phyloP scores from a whole-genome alignment of 441 rosid species.

The Arabidopsis lyrata region DNA sequence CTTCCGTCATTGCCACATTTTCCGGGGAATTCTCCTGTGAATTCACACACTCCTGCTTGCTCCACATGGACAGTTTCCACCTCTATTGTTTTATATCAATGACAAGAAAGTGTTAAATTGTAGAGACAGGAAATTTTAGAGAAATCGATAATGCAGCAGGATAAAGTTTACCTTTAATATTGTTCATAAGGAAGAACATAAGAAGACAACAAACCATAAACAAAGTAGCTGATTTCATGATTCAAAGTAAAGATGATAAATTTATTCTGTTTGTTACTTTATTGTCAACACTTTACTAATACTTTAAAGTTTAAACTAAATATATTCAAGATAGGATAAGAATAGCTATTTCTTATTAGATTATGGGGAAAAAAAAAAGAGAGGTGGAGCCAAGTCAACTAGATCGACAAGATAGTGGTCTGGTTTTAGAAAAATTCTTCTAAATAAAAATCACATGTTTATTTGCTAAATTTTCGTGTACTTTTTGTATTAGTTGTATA shows the following conservation, averaged over 20 bases:
- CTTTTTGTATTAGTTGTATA: neutral
- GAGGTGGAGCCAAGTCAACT: constrained; percentile 21
- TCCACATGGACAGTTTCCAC: neutral
- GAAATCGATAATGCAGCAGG: neutral
- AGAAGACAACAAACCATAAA: constrained; percentile 10
- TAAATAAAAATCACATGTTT: neutral
- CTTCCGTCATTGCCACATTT: constrained; percentile 32
- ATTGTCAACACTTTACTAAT: neutral
- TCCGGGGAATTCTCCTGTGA: constrained; percentile 24
- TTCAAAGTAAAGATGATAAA: neutral
- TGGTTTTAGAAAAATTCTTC: neutral
- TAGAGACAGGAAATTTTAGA: neutral
- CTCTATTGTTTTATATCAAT: constrained; percentile 12
- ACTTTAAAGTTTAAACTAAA: neutral
- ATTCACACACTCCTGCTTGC: constrained; percentile 17
- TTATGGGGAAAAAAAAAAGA: neutral
- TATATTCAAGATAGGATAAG: constrained; percentile 28
- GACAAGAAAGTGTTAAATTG: neutral
- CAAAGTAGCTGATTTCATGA: constrained; percentile 21
- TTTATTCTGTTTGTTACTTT: neutral
- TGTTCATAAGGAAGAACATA: constrained; percentile 13
- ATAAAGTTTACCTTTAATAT: constrained; percentile 19
- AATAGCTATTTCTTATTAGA: neutral
- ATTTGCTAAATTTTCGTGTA: neutral
- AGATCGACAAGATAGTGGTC: constrained; percentile 23